Conservation (phyloP, 139 green algal species). For the Nannochloris sp. region DNA sequence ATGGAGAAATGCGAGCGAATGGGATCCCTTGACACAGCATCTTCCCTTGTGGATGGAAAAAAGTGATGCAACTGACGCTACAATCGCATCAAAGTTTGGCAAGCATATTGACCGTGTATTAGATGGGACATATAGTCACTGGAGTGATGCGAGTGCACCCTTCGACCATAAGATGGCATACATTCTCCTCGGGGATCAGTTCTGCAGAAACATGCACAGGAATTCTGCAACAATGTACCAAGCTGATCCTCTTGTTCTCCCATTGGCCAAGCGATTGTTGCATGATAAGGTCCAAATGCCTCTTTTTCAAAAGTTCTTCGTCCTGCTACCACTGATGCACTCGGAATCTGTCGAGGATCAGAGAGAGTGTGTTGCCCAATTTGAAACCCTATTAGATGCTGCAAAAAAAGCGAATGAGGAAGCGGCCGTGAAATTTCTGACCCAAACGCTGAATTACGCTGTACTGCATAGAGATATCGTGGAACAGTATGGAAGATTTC, state of each 20-base stretch:
- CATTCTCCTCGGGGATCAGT: no score
- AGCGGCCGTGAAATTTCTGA: conserved; percentile 1
- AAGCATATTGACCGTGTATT: no score
- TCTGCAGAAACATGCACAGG: no score
- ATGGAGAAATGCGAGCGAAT: neutral
- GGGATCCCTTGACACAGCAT: neutral
- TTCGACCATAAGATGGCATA: no score
- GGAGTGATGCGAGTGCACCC: no score
- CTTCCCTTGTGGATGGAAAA: conserved; percentile 10
- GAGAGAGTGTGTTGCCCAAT: conserved; percentile 26
- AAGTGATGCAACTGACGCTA: conserved; percentile 15
- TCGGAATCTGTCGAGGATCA: conserved; percentile 39
- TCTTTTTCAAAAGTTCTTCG: conserved; percentile 22
- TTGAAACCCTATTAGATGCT: conserved; percentile 6
- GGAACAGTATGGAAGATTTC: conserved; percentile 37
- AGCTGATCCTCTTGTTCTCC: neutral
- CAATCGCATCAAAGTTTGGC: neutral
- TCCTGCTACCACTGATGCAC: conserved; percentile 46
- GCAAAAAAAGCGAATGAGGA: conserved; percentile 1
- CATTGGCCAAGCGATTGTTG: neutral
- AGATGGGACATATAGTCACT: no score
- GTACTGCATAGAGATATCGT: conserved; percentile 19
- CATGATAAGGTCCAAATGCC: conserved; percentile 8
- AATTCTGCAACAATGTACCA: conserved; percentile 12
- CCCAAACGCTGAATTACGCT: conserved; percentile 9